Evolutionary conservation across 139 green algal species (phyloP), one percentile per base, ranked within the genome.

Genomic region (Coelastrella sp.): DNA sequence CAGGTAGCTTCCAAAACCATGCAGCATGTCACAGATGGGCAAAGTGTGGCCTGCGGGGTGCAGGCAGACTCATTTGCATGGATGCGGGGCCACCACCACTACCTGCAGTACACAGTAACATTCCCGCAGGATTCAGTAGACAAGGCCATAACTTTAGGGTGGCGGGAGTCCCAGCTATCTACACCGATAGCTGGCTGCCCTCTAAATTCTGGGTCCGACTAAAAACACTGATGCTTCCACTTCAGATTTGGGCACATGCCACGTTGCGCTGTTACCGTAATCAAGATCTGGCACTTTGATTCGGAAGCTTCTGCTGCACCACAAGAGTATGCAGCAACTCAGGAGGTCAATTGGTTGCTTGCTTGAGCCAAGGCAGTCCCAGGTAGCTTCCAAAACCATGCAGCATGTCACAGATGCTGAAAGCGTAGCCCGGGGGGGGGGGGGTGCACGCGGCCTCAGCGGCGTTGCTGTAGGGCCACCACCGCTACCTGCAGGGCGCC

Each of bases 31-130:
- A 47, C 32, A 47, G 32, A 47, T 47, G 32, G 32, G 0, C 32
- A 47, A 47, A 47, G 32, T 47, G 32, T 47, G 32, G 32, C 32
- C 32, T 47, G 32, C 32, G 32, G 32, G 32, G 32, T 47, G 83
- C 83, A 7, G 83, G 83, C 16, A 68, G 83, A 17, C 83, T 88
- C 83, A 80, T 80, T 54, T 80, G 66, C 83, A 88, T 88, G 2
- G 56, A 54, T 22, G 56, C 20, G 3, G 83, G 54, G 2, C 83
- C 83, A 14, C 83, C 20, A n/a, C 54, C 54, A 32, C 64, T 78
- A 71, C 80, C 19, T 16, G 80, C 59, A 10, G n/a, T 17, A 13
- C 61, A 68, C 10, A 47, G 32, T 1, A 47, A 47, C 32, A 13
- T 13, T 71, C 16, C 11, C 64, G 11, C 11, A 7, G 64, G 64